Conservation (phyloP, 768 basidiomycete species). For the Brasilioporus rufonigricans region DNA sequence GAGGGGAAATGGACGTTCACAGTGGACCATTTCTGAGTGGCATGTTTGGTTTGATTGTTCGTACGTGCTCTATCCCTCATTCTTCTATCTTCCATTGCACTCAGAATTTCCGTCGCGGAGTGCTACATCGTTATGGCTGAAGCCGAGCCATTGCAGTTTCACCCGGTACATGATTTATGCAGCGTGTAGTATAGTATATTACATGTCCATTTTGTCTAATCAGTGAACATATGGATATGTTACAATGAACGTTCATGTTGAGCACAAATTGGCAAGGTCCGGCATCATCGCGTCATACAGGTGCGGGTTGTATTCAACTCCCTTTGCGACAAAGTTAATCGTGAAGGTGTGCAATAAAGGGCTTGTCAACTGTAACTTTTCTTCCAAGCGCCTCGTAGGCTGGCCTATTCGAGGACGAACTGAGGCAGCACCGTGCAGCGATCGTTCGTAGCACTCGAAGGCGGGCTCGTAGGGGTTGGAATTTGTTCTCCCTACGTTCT, state of each 20-base stretch:
- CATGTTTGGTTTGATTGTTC: neutral
- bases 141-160: neutral
- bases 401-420: slow-evolving; percentile 38
- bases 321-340: no score
- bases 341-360: slow-evolving; percentile 14
- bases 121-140: slow-evolving; percentile 12
- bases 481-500: slow-evolving; percentile 53
- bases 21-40: slow-evolving; percentile 85
- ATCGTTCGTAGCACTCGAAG: slow-evolving; percentile 62
- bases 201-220: no score
- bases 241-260: no score
- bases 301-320: no score
- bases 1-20: slow-evolving; percentile 92
- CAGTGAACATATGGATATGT: no score
- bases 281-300: neutral
- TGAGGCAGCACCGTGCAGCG: slow-evolving; percentile 51
- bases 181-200: slow-evolving; percentile 16
- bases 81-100: neutral
- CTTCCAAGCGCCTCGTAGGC: slow-evolving; percentile 5
- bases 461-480: slow-evolving; percentile 47
- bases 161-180: slow-evolving; percentile 7
- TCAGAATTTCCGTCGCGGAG: neutral
- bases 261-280: neutral
- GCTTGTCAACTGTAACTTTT: neutral
- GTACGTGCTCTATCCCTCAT: neutral